phyloP scores from a whole-genome alignment of 805 yeast species.

The Saccharomycopsis olivae region DNA sequence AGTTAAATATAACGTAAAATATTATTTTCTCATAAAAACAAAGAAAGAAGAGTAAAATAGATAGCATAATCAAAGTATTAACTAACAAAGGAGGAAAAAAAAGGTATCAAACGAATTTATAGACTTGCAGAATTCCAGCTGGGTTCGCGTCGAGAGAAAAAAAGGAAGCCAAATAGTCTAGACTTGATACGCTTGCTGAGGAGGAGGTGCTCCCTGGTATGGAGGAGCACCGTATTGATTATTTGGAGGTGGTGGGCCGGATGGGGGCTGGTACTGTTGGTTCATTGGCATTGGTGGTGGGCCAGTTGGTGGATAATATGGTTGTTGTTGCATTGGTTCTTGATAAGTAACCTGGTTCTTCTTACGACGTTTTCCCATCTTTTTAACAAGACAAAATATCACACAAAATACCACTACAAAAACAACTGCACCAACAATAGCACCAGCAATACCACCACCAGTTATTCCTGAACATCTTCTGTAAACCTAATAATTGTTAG shows the following conservation, averaged over 20 bases:
- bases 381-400: background rate
- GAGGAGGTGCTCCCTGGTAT: no score
- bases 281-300: background rate
- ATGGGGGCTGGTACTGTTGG: background rate
- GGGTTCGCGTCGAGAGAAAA: no score
- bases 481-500: background rate
- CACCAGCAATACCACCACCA: conserved; percentile 1
- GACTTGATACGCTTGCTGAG: no score
- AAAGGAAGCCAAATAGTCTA: no score
- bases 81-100: no score
- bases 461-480: background rate
- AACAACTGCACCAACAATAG: background rate
- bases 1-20: no score
- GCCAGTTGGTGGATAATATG: background rate
- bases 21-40: no score
- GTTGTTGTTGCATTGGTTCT: background rate
- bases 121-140: no score
- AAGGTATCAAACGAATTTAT: no score
- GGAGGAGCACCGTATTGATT: no score
- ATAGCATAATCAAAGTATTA: no score
- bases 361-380: background rate
- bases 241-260: background rate
- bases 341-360: background rate
- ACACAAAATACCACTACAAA: background rate
- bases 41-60: no score